phyloP scores from a whole-genome alignment of 441 rosid species.

The Pelargonium citronellum region DNA sequence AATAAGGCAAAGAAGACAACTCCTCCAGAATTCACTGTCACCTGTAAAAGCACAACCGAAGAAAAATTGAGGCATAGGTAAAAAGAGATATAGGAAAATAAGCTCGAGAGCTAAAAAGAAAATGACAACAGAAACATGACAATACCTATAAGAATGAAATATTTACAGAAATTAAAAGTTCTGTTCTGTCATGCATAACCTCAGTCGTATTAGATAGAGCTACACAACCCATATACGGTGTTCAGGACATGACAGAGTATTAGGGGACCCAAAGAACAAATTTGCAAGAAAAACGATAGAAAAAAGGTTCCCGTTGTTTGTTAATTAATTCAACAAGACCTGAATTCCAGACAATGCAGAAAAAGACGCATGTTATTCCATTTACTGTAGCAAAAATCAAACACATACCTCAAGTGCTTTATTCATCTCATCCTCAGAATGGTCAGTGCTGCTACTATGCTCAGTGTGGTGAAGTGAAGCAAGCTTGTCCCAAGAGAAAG shows the following conservation, averaged over 20 bases:
- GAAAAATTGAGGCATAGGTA: conserved; percentile 22
- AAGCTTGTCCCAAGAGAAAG: conserved; percentile 81
- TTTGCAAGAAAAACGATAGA: no score
- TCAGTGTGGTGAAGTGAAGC: conserved; percentile 97
- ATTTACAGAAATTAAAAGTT: no score
- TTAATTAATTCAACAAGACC: no score
- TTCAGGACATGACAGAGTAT: no score
- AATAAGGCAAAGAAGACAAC: conserved; percentile 97
- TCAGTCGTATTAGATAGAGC: no score
- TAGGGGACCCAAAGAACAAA: no score
- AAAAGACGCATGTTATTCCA: not conserved
- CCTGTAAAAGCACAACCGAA: conserved; percentile 45
- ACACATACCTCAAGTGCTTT: conserved; percentile 80
- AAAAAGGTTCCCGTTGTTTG: not conserved
- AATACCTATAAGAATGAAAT: no score
- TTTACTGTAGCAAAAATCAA: not conserved
- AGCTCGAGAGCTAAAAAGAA: no score
- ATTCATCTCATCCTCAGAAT: conserved; percentile 82
- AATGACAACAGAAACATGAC: no score
- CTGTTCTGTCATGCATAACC: no score
- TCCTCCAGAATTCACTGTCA: conserved; percentile 98
- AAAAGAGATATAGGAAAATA: no score
- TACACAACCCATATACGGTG: no score
- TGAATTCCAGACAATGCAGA: not conserved
- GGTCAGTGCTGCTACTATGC: conserved; percentile 75